Percentiles rank a stretch among this genome's conserved stretches.
Evolutionary conservation across 768 basidiomycete genomes (phyloP).

Genomic region (Leccinellum rugosiceps): DNA sequence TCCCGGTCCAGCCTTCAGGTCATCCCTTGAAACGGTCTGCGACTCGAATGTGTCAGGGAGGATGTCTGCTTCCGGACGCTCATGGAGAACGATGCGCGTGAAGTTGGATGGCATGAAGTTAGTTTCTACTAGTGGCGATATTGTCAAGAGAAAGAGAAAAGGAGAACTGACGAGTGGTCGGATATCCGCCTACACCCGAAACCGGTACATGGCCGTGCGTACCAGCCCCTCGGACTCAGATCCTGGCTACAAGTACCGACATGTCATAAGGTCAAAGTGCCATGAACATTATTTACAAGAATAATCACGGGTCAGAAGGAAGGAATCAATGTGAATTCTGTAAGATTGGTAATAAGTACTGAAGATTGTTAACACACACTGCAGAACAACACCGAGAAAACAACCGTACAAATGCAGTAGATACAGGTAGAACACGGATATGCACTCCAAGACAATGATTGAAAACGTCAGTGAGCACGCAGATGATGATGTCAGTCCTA

Average conservation of each 20-base stretch:
- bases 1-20: conserved; percentile 46
- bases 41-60: conserved; percentile 70
- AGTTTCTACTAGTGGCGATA: background rate
- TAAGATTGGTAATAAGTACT: background rate
- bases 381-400: conserved; percentile 5
- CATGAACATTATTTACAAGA: background rate
- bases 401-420: conserved; percentile 13
- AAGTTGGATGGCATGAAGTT: conserved; percentile 34
- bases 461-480: background rate
- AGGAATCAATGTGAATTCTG: background rate
- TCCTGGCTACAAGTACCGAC: background rate
- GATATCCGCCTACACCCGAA: background rate
- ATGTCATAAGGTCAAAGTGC: background rate
- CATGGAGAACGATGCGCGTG: conserved; percentile 71
- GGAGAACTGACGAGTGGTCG: no score
- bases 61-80: conserved; percentile 68
- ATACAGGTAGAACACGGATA: conserved; percentile 9
- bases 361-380: background rate
- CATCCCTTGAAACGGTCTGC: conserved; percentile 49
- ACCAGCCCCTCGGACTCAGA: no score
- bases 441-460: conserved; percentile 7
- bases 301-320: background rate
- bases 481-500: background rate
- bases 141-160: background rate
- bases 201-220: background rate